Evolutionary conservation across 768 basidiomycete genomes (phyloP), one percentile per base, ranked within the genome.

Genomic region (Obba rivulosa): DNA sequence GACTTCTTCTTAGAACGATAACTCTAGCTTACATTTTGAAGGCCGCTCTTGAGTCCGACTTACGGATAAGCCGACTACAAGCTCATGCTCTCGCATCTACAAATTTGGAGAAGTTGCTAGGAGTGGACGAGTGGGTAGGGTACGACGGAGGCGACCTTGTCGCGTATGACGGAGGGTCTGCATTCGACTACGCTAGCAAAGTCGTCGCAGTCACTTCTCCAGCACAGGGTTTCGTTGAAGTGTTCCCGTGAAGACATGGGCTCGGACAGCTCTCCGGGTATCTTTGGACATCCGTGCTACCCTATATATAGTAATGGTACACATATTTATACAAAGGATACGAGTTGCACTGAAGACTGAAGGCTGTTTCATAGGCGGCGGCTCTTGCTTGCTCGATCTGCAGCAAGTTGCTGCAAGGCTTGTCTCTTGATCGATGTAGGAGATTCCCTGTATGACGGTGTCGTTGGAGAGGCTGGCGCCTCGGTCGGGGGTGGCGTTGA

Each of bases 91-190:
- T 77, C 5, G 68, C 60, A 23, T 69, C 68, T 1, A 62, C 61
- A 20, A 77, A 73, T 48, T 59, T 77, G 17, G 72, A 77, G 57
- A 67, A 60, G 39, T 57, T 75, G 14, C 61, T 77, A 2, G 73
- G 73, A 1, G 59, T 75, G 3, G 61, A 68, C n/a, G 62, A 64
- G 0, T 67, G 70, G 28, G 61, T 75, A 3, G 73, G 71, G 1
- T 57, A 57, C n/a, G 58, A 62, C 17, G 57, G 52, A 34, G 60
- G 58, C 3, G 64, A 66, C 36, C 43, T 66, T 11, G 63, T 65
- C 7, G 62, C 61, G 14, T 66, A 64, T 45, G 59, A 62, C 10
- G 61, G 64, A 0, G 64, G 64, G 3, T 56, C 57, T 24, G 58
- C 55, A 8, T 54, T 64, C 34, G 60, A 64, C 35, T 57, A 64